Percentiles rank a stretch among this genome's conserved stretches.
Conservation (phyloP, 2,329 filamentous ascomycete species). For the Diaporthe longicolla region DNA sequence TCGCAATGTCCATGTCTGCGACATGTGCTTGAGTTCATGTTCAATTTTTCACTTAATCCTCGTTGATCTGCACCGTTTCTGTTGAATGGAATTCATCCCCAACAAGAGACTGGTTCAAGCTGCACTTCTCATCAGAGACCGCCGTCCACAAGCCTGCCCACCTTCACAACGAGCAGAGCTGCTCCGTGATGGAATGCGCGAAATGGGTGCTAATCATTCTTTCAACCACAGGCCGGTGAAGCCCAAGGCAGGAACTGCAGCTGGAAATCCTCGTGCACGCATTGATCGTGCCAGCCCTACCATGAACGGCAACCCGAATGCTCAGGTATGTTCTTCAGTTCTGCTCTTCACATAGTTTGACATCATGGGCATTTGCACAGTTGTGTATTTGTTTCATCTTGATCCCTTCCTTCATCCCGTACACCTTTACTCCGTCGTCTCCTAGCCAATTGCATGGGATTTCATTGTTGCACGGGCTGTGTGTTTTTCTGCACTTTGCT, state of each 20-base stretch:
- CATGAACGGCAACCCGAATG: constrained; percentile 66
- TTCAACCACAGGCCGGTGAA: constrained; percentile 75
- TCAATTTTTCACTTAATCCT: not conserved
- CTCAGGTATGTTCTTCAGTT: constrained; percentile 64
- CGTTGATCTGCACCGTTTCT: constrained; percentile 1
- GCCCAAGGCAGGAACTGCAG: constrained; percentile 78
- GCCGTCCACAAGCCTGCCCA: not conserved
- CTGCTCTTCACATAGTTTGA: not conserved
- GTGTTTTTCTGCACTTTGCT: constrained; percentile 9
- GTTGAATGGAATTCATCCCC: not conserved
- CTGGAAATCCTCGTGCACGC: constrained; percentile 76
- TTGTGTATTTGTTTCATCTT: no score
- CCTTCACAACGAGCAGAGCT: not conserved
- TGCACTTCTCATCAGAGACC: not conserved
- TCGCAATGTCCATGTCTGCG: constrained; percentile 6
- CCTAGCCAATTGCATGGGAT: not conserved
- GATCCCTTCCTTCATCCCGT: not conserved
- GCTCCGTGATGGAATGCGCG: not conserved
- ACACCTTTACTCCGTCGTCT: constrained; percentile 17
- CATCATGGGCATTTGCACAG: constrained; percentile 34
- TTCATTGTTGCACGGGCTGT: constrained; percentile 19
- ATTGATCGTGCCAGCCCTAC: constrained; percentile 75
- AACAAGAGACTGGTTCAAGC: not conserved
- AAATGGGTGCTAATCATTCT: constrained; percentile 43
- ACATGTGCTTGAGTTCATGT: not conserved